Evolutionary conservation across 176 grass and related monocot genomes (phyloP).

Genomic region (Avena sativa): DNA sequence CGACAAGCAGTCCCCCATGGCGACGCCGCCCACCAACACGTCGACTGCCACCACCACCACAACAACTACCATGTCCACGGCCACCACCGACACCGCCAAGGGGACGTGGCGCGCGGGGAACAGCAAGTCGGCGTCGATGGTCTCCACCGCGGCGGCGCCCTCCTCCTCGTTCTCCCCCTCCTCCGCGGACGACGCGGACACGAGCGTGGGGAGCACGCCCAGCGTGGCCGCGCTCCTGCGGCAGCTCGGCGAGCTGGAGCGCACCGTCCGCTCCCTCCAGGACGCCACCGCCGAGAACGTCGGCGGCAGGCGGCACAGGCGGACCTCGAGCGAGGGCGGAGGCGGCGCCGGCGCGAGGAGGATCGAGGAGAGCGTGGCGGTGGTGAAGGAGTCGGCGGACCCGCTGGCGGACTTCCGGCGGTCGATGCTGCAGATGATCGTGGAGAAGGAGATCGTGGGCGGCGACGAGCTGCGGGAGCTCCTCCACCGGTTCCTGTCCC

Average conservation of each 20-base stretch:
- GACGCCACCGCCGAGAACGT: not conserved
- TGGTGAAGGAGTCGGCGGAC: constrained; percentile 80
- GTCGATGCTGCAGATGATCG: constrained; percentile 93
- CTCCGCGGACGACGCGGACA: constrained; percentile 34
- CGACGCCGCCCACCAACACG: constrained; percentile 42
- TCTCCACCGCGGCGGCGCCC: constrained; percentile 17
- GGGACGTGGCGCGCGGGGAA: not conserved
- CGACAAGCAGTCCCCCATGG: constrained; percentile 47
- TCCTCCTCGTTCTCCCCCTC: constrained; percentile 51
- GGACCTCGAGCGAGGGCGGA: constrained; percentile 53
- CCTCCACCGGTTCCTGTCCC: constrained; percentile 69
- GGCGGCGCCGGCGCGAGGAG: constrained; percentile 40
- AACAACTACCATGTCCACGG: not conserved
- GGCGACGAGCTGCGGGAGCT: constrained; percentile 58
- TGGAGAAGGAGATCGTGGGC: constrained; percentile 78
- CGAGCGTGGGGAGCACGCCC: constrained; percentile 56
- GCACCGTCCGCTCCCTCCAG: constrained; percentile 43
- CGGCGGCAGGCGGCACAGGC: constrained; percentile 35
- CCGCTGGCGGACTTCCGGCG: constrained; percentile 70
- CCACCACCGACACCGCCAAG: not conserved
- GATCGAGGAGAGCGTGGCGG: constrained; percentile 76
- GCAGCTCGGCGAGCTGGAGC: constrained; percentile 72
- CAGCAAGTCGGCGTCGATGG: not conserved
- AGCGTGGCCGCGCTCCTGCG: constrained; percentile 71
- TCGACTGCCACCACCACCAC: constrained; percentile 3